Percentiles rank a stretch among this genome's conserved stretches.
phyloP scores from a whole-genome alignment of 192 early-diverging fungal species.

The Coemansia sp. region DNA sequence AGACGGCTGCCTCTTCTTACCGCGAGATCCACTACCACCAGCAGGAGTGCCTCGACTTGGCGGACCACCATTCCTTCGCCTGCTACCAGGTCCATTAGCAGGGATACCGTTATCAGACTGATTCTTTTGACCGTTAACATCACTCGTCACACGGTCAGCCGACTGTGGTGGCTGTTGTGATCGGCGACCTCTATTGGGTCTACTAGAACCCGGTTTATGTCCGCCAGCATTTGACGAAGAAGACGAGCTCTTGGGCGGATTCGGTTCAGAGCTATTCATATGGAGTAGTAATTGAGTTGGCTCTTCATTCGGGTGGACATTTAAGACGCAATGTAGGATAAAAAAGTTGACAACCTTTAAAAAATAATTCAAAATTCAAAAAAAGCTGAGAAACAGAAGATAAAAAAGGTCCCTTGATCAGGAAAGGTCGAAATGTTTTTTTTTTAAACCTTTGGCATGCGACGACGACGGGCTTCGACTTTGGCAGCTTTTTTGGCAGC shows the following conservation, averaged over 20 bases:
- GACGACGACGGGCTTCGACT: constrained; percentile 49
- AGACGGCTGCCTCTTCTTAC: neutral
- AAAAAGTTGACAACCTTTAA: constrained; percentile 2
- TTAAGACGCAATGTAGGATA: neutral
- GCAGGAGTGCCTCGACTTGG: constrained; percentile 1
- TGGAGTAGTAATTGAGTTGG: neutral
- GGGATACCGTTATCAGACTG: neutral
- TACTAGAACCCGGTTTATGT: neutral
- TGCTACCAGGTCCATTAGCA: neutral
- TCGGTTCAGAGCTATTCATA: constrained; percentile 9
- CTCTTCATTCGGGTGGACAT: constrained; percentile 9
- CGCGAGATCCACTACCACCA: neutral
- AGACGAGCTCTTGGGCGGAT: neutral
- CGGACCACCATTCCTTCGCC: neutral
- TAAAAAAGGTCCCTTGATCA: neutral
- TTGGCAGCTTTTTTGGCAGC: constrained; percentile 51
- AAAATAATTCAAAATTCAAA: neutral
- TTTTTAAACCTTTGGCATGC: constrained; percentile 28
- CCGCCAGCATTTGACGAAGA: neutral
- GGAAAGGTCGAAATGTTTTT: no score
- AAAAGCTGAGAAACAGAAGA: neutral
- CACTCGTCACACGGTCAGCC: neutral
- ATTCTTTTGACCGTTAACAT: neutral
- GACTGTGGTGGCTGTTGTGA: constrained; percentile 2
- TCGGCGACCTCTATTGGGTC: neutral